Conservation (phyloP, 768 basidiomycete species). For the Galerina marginata region DNA sequence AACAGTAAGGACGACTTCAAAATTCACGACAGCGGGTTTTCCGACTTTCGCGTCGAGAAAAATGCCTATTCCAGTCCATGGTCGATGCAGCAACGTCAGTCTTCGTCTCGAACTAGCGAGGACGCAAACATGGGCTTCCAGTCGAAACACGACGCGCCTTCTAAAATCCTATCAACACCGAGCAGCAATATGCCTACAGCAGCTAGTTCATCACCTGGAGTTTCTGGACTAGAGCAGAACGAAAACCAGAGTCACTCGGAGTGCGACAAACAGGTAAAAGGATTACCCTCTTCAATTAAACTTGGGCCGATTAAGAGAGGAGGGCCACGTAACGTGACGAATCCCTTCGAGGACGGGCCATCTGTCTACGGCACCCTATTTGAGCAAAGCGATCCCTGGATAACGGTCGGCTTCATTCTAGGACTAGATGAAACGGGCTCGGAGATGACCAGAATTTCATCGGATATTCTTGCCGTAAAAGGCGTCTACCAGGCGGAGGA, state of each 20-base stretch:
- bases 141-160: neutral
- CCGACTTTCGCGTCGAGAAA: neutral
- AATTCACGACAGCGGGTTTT: conserved; percentile 9
- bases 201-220: neutral
- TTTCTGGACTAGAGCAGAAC: neutral
- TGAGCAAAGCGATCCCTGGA: conserved; percentile 51
- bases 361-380: conserved; percentile 39
- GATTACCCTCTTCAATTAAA: conserved; percentile 15
- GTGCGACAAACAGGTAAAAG: neutral
- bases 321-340: neutral
- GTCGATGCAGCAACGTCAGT: conserved; percentile 4
- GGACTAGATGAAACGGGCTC: conserved; percentile 28
- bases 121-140: neutral
- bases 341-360: neutral
- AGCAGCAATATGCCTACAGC: neutral
- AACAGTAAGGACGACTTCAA: neutral
- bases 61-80: conserved; percentile 2
- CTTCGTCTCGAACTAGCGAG: conserved; percentile 5
- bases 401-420: conserved; percentile 46
- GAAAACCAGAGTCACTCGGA: neutral
- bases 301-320: conserved; percentile 3
- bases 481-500: neutral
- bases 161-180: neutral
- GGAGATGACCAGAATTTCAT: neutral
- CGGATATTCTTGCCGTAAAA: neutral